phyloP scores from a whole-genome alignment of 164 flowering plant species.

The Amborella trichopoda region DNA sequence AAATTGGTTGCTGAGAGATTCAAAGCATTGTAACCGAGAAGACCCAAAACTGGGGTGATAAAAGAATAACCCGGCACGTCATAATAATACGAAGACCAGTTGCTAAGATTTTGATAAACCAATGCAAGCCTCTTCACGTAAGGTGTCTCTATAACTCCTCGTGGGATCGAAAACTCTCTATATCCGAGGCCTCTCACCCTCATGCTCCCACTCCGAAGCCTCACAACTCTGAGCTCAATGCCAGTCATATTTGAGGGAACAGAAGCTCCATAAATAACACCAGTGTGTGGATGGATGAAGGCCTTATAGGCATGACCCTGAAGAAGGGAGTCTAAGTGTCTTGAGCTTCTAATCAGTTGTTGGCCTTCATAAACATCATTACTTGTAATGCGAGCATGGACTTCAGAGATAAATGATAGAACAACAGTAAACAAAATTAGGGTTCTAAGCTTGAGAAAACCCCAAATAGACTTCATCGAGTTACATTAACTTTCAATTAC shows the following conservation, averaged over 20 bases:
- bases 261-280: conserved; percentile 31
- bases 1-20: conserved; percentile 51
- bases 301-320: conserved; percentile 81
- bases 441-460: no score
- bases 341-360: no score
- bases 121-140: conserved; percentile 75
- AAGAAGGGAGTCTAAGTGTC: conserved; percentile 68
- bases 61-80: conserved; percentile 39
- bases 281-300: conserved; percentile 36
- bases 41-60: conserved; percentile 69
- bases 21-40: conserved; percentile 61
- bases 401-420: no score
- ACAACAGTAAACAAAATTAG: no score
- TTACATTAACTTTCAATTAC: no score
- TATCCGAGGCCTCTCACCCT: conserved; percentile 30
- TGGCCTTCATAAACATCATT: no score
- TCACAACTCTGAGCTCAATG: conserved; percentile 47
- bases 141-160: conserved; percentile 46
- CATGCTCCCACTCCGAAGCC: conserved; percentile 81
- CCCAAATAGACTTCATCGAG: no score
- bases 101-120: conserved; percentile 77
- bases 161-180: conserved; percentile 59
- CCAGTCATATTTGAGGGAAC: conserved; percentile 64
- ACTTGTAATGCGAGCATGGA: no score
- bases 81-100: conserved; percentile 52